Evolutionary conservation across 2,329 filamentous ascomycete genomes (phyloP).

Genomic region (Pyricularia pennisetigena): DNA sequence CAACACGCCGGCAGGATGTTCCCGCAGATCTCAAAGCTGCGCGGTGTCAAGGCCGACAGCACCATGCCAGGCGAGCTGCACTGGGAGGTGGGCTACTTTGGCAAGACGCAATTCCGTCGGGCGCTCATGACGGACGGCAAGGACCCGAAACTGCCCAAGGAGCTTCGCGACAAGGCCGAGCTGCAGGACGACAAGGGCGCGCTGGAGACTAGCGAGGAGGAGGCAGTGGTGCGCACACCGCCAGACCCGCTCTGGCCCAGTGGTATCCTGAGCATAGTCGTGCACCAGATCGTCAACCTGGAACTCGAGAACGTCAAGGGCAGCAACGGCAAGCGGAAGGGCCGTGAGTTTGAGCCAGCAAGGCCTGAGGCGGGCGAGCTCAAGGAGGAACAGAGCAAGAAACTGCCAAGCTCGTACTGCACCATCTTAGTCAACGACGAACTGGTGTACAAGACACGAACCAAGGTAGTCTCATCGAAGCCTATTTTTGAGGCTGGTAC

Average conservation of each 20-base stretch:
- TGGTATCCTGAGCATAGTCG: conserved; percentile 73
- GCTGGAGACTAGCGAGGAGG: conserved; percentile 63
- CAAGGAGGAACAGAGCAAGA: conserved; percentile 71
- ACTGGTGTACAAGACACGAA: conserved; percentile 81
- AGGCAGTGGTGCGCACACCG: conserved; percentile 80
- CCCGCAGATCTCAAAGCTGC: conserved; percentile 72
- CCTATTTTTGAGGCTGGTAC: conserved; percentile 97
- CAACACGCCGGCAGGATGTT: conserved; percentile 92
- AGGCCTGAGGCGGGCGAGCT: conserved; percentile 72
- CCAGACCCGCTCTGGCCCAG: conserved; percentile 95
- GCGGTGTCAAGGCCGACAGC: conserved; percentile 73
- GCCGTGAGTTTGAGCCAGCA: conserved; percentile 81
- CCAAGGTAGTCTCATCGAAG: conserved; percentile 87
- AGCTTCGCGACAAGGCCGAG: conserved; percentile 62
- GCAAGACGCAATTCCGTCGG: conserved; percentile 78
- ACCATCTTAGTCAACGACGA: conserved; percentile 87
- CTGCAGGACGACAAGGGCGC: conserved; percentile 83
- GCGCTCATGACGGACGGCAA: conserved; percentile 81
- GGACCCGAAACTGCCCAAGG: conserved; percentile 64
- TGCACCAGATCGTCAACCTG: conserved; percentile 92
- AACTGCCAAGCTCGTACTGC: conserved; percentile 85
- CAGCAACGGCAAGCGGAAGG: conserved; percentile 69
- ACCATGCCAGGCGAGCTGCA: conserved; percentile 88
- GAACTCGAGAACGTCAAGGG: conserved; percentile 89
- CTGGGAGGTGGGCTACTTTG: conserved; percentile 95